Evolutionary conservation across 2,329 filamentous ascomycete genomes (phyloP), one percentile per base, ranked within the genome.

Genomic region (Lomentospora prolificans): DNA sequence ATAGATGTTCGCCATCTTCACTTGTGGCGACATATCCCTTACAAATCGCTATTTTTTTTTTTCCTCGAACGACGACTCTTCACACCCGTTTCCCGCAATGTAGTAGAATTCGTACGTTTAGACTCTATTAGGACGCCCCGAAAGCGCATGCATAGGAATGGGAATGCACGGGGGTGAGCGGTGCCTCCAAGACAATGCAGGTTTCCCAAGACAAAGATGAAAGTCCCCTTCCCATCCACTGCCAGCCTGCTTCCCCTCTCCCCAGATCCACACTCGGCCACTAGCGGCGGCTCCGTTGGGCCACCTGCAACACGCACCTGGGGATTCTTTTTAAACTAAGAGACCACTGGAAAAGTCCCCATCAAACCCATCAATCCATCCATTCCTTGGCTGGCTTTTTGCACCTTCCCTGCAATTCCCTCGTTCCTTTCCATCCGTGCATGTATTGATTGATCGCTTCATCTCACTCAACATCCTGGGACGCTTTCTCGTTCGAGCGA

Each of bases 201-300:
- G 22, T 48, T n/a, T 7, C 5, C 7, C 36, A 41, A 8, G 8
- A 8, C 8, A 7, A n/a, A 41, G n/a, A 22, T 48, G 6, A 22
- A 4, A 6, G 10, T 19, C 36, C 44, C 44, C 10, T 48, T 22
- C 44, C 44, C 44, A 22, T n/a, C n/a, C n/a, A n/a, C n/a, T n/a
- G n/a, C n/a, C n/a, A n/a, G n/a, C 36, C 36, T 41, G n/a, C 19
- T 25, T 48, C 44, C 44, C 44, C 22, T 22, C 17, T 25, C 22
- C 44, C 44, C 22, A 22, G 44, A 48, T 48, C 44, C 44, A 48
- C 44, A 48, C 17, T 22, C 44, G 44, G 44, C 44, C 44, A 48
- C 44, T 48, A 48, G 44, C 44, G 44, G 44, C 44, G 44, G 44
- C 44, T 48, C 17, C 44, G 44, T 48, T 48, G 44, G 17, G 22